These are phyloP conservation scores for Amphirosellinia nigrospora DNA, from an alignment of 495 filamentous ascomycete genomes.

Conservation along the genomic window DNA sequence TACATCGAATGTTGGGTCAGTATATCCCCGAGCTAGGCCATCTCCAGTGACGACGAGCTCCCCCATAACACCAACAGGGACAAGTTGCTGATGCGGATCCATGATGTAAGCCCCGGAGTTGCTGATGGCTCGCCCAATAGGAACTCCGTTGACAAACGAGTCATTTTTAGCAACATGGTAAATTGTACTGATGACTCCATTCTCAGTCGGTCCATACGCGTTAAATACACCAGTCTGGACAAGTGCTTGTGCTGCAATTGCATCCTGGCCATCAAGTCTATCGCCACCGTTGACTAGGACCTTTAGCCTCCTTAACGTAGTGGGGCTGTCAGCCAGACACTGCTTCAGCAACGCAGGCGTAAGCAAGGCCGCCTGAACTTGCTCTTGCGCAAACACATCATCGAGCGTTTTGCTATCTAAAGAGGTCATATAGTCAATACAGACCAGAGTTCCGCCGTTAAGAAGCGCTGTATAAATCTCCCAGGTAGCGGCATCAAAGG, in stretches of 20 bases:
- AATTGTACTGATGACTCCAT: conserved; percentile 49
- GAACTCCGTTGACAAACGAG: conserved; percentile 20
- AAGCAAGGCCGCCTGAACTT: neutral
- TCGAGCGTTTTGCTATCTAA: conserved; percentile 18
- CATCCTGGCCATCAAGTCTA: conserved; percentile 12
- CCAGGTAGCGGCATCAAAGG: conserved; percentile 34
- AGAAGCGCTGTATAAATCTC: conserved; percentile 36
- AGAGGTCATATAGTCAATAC: conserved; percentile 21
- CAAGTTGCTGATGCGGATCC: conserved; percentile 17
- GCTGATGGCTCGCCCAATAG: conserved; percentile 24
- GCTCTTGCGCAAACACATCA: neutral
- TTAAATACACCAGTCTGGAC: conserved; percentile 50
- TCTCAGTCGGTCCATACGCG: conserved; percentile 61
- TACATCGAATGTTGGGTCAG: neutral
- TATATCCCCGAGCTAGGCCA: conserved; percentile 21
- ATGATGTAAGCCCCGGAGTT: conserved; percentile 30
- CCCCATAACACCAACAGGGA: conserved; percentile 26
- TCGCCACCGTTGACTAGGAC: conserved; percentile 1
- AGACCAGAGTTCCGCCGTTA: conserved; percentile 27
- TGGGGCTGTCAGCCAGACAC: neutral
- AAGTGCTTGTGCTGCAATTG: neutral
- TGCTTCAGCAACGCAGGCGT: conserved; percentile 10
- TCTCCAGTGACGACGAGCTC: conserved; percentile 29
- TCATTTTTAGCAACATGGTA: conserved; percentile 29
- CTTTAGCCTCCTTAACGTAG: neutral